Evolutionary conservation across 2,329 filamentous ascomycete genomes (phyloP).

Genomic region (Fusarium brevicatenulatum): DNA sequence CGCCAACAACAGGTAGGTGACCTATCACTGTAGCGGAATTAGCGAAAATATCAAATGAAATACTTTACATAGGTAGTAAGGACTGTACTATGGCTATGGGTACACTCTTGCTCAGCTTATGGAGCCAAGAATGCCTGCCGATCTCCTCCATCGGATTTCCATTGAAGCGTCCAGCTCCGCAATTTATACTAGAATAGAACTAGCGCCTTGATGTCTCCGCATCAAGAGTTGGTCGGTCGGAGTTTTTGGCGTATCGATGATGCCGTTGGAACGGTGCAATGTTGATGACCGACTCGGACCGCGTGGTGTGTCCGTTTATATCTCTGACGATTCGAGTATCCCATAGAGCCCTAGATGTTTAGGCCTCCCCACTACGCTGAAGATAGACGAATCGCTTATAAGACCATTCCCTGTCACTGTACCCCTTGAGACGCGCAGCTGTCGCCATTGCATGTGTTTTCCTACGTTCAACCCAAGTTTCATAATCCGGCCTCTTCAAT

Average conservation of each 20-base stretch:
- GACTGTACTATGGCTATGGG: not conserved
- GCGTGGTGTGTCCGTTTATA: constrained; percentile 11
- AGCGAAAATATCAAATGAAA: constrained; percentile 39
- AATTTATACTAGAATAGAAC: constrained; percentile 28
- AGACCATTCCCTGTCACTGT: constrained; percentile 31
- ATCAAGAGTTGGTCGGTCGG: constrained; percentile 15
- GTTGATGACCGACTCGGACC: constrained; percentile 28
- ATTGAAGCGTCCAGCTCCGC: constrained; percentile 11
- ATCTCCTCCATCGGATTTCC: not conserved
- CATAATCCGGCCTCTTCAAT: not conserved
- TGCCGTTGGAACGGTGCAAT: constrained; percentile 38
- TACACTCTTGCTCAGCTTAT: not conserved
- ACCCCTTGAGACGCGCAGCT: constrained; percentile 33
- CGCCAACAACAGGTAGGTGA: constrained; percentile 6
- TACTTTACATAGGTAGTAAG: not conserved
- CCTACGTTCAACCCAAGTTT: constrained; percentile 13
- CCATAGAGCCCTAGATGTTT: not conserved
- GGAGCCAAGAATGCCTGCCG: not conserved
- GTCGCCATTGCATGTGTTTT: constrained; percentile 4
- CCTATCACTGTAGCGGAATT: constrained; percentile 41
- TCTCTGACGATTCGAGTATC: constrained; percentile 35
- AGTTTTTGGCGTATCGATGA: constrained; percentile 24
- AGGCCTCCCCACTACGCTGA: constrained; percentile 27
- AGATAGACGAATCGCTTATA: constrained; percentile 40
- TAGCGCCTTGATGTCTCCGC: constrained; percentile 13